Evolutionary conservation across 306 rosid species (phyloP).

Genomic region (Nissolia schottii): DNA sequence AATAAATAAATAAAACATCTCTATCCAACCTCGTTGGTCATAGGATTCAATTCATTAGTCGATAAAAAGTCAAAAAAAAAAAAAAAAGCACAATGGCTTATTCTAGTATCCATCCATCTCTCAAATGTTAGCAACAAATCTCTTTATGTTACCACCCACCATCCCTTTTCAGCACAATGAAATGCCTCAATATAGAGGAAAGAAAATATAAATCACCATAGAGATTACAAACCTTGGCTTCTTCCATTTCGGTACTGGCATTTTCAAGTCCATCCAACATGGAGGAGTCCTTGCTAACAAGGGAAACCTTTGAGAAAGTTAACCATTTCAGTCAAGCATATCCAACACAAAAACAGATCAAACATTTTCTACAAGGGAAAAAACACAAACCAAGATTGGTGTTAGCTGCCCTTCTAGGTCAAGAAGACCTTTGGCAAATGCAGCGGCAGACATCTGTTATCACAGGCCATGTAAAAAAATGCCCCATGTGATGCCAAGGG

Average conservation of each 20-base stretch:
- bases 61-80: conserved; percentile 6
- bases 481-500: conserved; percentile 25
- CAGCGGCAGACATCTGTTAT: conserved; percentile 99
- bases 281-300: conserved; percentile 97
- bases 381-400: conserved; percentile 82
- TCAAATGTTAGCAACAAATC: conserved; percentile 21
- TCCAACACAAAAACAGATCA: conserved; percentile 18
- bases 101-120: conserved; percentile 5
- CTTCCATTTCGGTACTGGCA: conserved; percentile 90
- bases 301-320: conserved; percentile 68
- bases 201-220: conserved; percentile 17
- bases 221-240: conserved; percentile 65
- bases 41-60: conserved; percentile 4
- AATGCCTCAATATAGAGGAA: neutral
- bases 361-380: conserved; percentile 18
- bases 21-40: neutral
- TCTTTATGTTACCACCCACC: neutral
- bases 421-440: conserved; percentile 99
- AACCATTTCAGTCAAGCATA: conserved; percentile 33
- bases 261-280: conserved; percentile 99
- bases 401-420: conserved; percentile 96
- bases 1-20: neutral
- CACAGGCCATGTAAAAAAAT: conserved; percentile 22
- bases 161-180: conserved; percentile 14
- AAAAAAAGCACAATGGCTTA: neutral